Percentiles rank a stretch among this genome's conserved stretches.
Conservation (phyloP, 2,329 filamentous ascomycete genomes). For the Teratosphaeria gauchensis region DNA sequence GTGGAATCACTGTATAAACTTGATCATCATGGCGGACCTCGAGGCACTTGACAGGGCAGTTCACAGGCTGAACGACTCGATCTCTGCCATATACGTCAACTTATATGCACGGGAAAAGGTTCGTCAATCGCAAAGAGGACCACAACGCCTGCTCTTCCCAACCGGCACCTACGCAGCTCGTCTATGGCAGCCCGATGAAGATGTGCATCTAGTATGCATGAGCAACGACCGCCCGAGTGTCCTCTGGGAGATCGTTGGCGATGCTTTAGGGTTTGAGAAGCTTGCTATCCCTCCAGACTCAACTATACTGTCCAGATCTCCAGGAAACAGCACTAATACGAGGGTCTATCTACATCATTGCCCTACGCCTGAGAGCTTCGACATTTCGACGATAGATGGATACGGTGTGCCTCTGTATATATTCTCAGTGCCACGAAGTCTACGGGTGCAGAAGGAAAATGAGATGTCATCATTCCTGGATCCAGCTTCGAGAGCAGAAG, state of each 20-base stretch:
- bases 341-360: background rate
- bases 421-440: background rate
- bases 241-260: slow-evolving; percentile 13
- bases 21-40: background rate
- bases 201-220: slow-evolving; percentile 11
- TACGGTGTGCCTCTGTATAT: background rate
- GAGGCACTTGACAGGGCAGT: background rate
- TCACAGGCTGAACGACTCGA: background rate
- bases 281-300: background rate
- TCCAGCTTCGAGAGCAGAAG: background rate
- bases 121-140: background rate
- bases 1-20: too few relatives aligned
- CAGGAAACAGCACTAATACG: background rate
- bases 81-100: background rate
- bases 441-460: background rate
- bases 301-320: background rate
- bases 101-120: background rate
- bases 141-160: slow-evolving; percentile 5
- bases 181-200: slow-evolving; percentile 9
- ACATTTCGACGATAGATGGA: background rate
- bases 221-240: slow-evolving; percentile 8
- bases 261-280: slow-evolving; percentile 5
- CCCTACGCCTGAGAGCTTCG: background rate
- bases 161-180: slow-evolving; percentile 5
- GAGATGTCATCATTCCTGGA: background rate